phyloP scores from a whole-genome alignment of 2,329 filamentous ascomycete species.

The Escovopsis sp. region DNA sequence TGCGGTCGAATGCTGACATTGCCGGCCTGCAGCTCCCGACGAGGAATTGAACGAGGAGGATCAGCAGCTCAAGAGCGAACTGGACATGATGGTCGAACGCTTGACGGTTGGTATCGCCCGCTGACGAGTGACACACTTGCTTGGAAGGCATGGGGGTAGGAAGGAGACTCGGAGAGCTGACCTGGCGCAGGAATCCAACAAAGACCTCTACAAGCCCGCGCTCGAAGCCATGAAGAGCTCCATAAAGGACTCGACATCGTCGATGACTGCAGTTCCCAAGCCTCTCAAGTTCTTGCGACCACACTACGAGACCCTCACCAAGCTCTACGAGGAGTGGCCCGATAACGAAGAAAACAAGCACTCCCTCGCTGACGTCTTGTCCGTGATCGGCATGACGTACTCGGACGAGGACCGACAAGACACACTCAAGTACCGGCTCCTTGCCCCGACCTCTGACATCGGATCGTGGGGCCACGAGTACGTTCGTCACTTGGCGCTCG shows the following conservation, averaged over 20 bases:
- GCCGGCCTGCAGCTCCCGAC: conserved; percentile 23
- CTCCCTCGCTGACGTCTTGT: conserved; percentile 84
- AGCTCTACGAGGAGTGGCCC: conserved; percentile 81
- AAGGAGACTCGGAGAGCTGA: conserved; percentile 5
- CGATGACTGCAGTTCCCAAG: conserved; percentile 98
- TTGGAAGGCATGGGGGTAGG: background rate
- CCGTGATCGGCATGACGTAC: conserved; percentile 97
- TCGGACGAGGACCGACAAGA: conserved; percentile 93
- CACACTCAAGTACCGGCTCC: conserved; percentile 85
- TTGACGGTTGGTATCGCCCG: conserved; percentile 49
- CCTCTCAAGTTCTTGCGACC: conserved; percentile 95
- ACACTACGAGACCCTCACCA: conserved; percentile 81
- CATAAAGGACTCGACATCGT: conserved; percentile 98
- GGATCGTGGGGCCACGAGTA: conserved; percentile 98
- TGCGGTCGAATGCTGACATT: background rate
- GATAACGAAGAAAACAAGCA: conserved; percentile 73
- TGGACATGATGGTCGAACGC: conserved; percentile 95
- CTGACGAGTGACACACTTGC: background rate
- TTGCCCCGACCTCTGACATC: conserved; percentile 83
- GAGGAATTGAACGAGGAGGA: conserved; percentile 97
- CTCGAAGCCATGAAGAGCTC: conserved; percentile 94
- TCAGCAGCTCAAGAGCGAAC: conserved; percentile 92
- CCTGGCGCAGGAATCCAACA: conserved; percentile 58
- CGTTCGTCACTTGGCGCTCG: conserved; percentile 82
- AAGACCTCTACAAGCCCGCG: conserved; percentile 76